Evolutionary conservation across 2,329 filamentous ascomycete genomes (phyloP), one percentile per base, ranked within the genome.

Genomic region (Aphanoascus verrucosus): DNA sequence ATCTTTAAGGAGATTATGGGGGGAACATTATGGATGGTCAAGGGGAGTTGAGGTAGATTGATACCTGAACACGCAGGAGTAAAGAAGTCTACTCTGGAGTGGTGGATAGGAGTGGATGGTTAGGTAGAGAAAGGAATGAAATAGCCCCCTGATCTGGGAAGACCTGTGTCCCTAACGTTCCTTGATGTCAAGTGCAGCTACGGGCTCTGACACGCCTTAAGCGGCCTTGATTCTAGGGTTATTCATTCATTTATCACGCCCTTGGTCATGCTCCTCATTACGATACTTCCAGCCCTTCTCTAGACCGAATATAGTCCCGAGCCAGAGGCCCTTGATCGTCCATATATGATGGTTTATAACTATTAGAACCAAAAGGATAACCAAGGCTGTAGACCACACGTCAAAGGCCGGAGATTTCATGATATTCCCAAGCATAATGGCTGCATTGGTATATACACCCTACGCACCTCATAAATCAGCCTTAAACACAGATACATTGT

Each of bases 401-500:
- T 60, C 56, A 49, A 72, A 73, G 3, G 68, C 66, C 0, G 64
- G 57, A 1, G 68, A 71, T 20, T 70, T 64, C 61, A 74, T 65
- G 19, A 67, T 57, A 42, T 61, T 66, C 5, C 67, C 69, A 5
- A 74, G 61, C 47, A 69, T 57, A 9, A 70, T 61, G 1, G 68
- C 67, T 1, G 65, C 63, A 38, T 70, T 71, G 2, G 67, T 68
- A 53, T 71, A 72, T 0, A 70, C 67, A 1, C 70, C 69, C 69
- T 71, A 28, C 5, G 3, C 38, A 41, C 17, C 14, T 37, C 19
- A 37, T 32, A 32, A 23, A 15, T 51, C 20, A 41, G 8, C 15
- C 17, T 31, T 45, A 20, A 45, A 19, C 5, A 9, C 5, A 45
- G 15, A 6, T 5, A 35, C 7, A 19, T 8, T 19, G n/a, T n/a